Percentiles rank a stretch among this genome's conserved stretches.
These are phyloP conservation scores for Escovopsis sp. DNA, from an alignment of 2,329 filamentous ascomycete genomes.

Conservation along the genomic window DNA sequence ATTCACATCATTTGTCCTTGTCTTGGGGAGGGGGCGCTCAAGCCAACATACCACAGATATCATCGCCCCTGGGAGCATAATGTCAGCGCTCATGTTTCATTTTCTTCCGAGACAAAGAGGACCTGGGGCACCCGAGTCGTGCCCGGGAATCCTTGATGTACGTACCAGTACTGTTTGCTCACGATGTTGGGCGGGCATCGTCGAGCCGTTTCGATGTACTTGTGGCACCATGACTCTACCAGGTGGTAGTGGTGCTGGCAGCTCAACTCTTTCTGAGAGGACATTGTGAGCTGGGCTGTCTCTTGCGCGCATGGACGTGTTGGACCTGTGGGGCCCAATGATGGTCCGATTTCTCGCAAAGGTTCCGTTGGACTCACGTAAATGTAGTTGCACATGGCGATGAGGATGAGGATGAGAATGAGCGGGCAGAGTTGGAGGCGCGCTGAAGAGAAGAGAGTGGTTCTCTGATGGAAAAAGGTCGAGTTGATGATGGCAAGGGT, in stretches of 20 bases:
- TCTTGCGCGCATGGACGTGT: background rate
- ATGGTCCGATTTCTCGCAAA: background rate
- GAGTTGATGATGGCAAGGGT: background rate
- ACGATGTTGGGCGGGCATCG: constrained; percentile 28
- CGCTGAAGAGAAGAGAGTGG: background rate
- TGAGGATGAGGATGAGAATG: background rate
- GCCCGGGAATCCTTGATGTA: constrained; percentile 1
- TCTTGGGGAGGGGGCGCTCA: background rate
- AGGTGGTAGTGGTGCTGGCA: constrained; percentile 36
- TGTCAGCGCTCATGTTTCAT: constrained; percentile 10
- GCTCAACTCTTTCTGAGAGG: constrained; percentile 32
- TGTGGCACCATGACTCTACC: constrained; percentile 31
- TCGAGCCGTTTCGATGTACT: constrained; percentile 29
- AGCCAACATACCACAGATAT: constrained; percentile 27
- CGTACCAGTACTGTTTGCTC: constrained; percentile 31
- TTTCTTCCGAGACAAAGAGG: too few species aligned
- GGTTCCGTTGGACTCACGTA: constrained; percentile 22
- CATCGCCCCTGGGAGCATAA: constrained; percentile 22
- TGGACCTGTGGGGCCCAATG: background rate
- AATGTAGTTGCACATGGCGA: constrained; percentile 36
- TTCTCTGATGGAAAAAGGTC: background rate
- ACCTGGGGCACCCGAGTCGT: too few species aligned
- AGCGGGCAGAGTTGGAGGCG: background rate
- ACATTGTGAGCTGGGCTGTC: constrained; percentile 4
- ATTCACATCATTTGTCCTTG: background rate